Evolutionary conservation across 202 grass and related monocot species (phyloP).

Genomic region (Carex arenaria): DNA sequence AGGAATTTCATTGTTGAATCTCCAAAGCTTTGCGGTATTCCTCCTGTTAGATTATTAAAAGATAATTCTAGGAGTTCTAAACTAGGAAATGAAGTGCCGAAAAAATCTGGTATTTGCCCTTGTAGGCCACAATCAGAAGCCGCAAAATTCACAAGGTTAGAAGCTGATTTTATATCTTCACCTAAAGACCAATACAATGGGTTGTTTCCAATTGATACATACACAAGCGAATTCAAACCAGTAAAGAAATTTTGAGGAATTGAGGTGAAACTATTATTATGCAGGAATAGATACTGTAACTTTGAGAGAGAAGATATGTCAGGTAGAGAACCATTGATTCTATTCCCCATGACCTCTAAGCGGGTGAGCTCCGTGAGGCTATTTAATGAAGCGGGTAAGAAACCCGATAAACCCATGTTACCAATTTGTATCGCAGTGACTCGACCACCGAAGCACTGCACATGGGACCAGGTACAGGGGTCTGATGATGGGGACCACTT

Average conservation of each 20-base stretch:
- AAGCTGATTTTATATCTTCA: constrained; percentile 6
- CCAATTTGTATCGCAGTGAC: constrained; percentile 34
- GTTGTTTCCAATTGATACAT: constrained; percentile 27
- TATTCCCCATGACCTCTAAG: constrained; percentile 33
- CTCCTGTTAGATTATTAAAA: constrained; percentile 28
- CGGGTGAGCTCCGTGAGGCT: constrained; percentile 29
- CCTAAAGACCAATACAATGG: constrained; percentile 32
- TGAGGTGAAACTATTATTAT: constrained; percentile 36
- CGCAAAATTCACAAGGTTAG: constrained; percentile 28
- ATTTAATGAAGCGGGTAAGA: constrained; percentile 10
- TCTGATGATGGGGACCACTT: constrained; percentile 24
- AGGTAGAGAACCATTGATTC: constrained; percentile 24
- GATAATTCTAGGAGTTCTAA: constrained; percentile 26
- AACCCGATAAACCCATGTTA: constrained; percentile 21
- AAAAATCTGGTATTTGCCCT: constrained; percentile 26
- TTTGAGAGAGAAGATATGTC: constrained; percentile 24
- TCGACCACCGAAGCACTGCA: constrained; percentile 15
- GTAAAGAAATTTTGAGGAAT: constrained; percentile 35
- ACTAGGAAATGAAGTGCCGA: constrained; percentile 22
- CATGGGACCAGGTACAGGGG: constrained; percentile 31
- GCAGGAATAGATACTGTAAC: constrained; percentile 26
- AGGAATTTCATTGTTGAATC: constrained; percentile 1
- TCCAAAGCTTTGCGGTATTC: constrained; percentile 20
- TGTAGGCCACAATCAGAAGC: constrained; percentile 20
- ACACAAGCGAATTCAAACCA: constrained; percentile 26